Evolutionary conservation across 2,329 filamentous ascomycete genomes (phyloP).

Genomic region (Aspergillus fumigatus): DNA sequence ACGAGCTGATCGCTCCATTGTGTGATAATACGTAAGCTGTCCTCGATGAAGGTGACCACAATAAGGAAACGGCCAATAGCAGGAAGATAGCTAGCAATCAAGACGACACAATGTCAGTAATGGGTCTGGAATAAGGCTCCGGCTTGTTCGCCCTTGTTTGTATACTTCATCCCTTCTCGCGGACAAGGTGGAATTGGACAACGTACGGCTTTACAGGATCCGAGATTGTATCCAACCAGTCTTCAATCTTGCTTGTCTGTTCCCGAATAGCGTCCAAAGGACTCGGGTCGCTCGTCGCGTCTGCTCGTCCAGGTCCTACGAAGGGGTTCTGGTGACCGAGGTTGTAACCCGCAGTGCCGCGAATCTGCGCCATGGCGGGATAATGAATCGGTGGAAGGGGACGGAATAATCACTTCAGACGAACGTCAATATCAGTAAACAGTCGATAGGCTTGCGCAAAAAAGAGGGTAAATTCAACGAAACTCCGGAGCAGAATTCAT

Average conservation of each 20-base stretch:
- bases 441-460: neutral
- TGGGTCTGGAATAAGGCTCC: neutral
- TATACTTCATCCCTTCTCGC: neutral
- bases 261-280: constrained; percentile 83
- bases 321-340: constrained; percentile 71
- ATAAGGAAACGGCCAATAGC: constrained; percentile 96
- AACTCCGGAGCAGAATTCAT: neutral
- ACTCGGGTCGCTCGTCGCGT: constrained; percentile 64
- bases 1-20: constrained; percentile 95
- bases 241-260: constrained; percentile 98
- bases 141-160: constrained; percentile 12
- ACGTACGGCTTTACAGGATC: constrained; percentile 94
- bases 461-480: constrained; percentile 5
- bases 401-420: constrained; percentile 3
- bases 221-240: constrained; percentile 77
- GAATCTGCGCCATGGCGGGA: constrained; percentile 47
- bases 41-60: constrained; percentile 96
- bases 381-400: constrained; percentile 2
- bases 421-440: neutral
- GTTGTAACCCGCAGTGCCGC: constrained; percentile 76
- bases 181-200: neutral
- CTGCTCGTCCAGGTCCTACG: constrained; percentile 54
- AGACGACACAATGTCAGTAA: constrained; percentile 29
- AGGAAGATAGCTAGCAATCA: constrained; percentile 69
- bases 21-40: constrained; percentile 90